These are phyloP conservation scores for Candida parachauliodes DNA, from an alignment of 805 yeast genomes.

Conservation along the genomic window DNA sequence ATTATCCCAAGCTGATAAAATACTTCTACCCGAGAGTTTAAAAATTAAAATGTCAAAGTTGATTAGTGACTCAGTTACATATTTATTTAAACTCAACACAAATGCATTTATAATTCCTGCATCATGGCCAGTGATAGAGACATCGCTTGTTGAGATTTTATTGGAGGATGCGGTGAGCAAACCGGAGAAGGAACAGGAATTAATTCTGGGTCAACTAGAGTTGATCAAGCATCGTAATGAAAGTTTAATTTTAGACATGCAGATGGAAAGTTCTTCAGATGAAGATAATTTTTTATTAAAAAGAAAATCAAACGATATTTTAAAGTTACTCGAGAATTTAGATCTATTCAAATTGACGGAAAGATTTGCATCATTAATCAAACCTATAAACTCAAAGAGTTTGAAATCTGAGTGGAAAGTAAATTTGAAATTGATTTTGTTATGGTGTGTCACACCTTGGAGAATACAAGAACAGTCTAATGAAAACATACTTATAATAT, in stretches of 20 bases:
- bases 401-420: conserved; percentile 25
- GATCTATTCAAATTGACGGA: conserved; percentile 30
- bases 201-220: conserved; percentile 48
- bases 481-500: conserved; percentile 34
- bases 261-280: neutral
- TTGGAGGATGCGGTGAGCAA: conserved; percentile 13
- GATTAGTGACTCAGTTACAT: conserved; percentile 28
- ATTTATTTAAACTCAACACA: conserved; percentile 46
- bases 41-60: conserved; percentile 25
- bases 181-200: conserved; percentile 24
- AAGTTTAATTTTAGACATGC: conserved; percentile 57
- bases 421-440: conserved; percentile 31
- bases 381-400: conserved; percentile 15
- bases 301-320: conserved; percentile 24
- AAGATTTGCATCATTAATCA: conserved; percentile 26
- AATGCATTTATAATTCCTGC: conserved; percentile 64
- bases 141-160: conserved; percentile 41
- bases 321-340: conserved; percentile 32
- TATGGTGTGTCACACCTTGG: conserved; percentile 40
- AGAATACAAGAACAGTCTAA: conserved; percentile 28
- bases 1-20: conserved; percentile 13
- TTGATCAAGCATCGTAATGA: conserved; percentile 66
- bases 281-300: conserved; percentile 13
- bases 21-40: conserved; percentile 14
- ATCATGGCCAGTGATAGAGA: conserved; percentile 55